A percentile compares a stretch with the other conserved stretches of the same genome.
These are phyloP conservation scores for Didymella segeticola DNA, from an alignment of 2,329 filamentous ascomycete species.

Conservation along the genomic window DNA sequence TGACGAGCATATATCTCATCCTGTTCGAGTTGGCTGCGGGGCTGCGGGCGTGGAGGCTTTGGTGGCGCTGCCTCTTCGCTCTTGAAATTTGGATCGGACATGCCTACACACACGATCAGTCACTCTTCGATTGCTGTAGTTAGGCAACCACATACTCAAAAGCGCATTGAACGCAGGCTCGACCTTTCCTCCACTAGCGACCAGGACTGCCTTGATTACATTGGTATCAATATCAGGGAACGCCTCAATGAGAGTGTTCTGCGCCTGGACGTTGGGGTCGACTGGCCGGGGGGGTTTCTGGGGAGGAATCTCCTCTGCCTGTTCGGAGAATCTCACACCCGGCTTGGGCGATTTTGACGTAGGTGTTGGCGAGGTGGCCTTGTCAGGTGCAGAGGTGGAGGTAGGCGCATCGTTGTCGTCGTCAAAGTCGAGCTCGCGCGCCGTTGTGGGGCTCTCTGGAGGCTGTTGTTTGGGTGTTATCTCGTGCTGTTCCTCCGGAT, in stretches of 20 bases:
- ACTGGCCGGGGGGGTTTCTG: slow-evolving; percentile 82
- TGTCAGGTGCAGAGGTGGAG: slow-evolving; percentile 33
- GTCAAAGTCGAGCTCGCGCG: slow-evolving; percentile 64
- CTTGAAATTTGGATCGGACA: slow-evolving; percentile 62
- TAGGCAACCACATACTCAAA: slow-evolving; percentile 65
- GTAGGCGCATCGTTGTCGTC: slow-evolving; percentile 59
- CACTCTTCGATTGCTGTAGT: not conserved
- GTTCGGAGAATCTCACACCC: slow-evolving; percentile 56
- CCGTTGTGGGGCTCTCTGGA: slow-evolving; percentile 56
- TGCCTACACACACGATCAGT: slow-evolving; percentile 48
- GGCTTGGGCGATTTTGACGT: slow-evolving; percentile 46
- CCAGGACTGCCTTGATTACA: slow-evolving; percentile 86
- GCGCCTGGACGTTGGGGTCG: slow-evolving; percentile 82
- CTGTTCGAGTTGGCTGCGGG: slow-evolving; percentile 82
- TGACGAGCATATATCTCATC: slow-evolving; percentile 93
- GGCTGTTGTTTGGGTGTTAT: slow-evolving; percentile 23
- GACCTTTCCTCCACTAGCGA: slow-evolving; percentile 83
- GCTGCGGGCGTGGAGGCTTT: slow-evolving; percentile 78
- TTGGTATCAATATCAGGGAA: slow-evolving; percentile 82
- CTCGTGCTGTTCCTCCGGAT: not conserved
- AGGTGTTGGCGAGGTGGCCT: slow-evolving; percentile 40
- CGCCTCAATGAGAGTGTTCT: slow-evolving; percentile 88
- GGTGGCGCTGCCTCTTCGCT: slow-evolving; percentile 67
- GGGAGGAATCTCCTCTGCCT: slow-evolving; percentile 64
- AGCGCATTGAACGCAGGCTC: slow-evolving; percentile 96